Percentiles rank a stretch among this genome's conserved stretches.
Conservation (phyloP, 129 eudicot genomes). For the Apium graveolens region DNA sequence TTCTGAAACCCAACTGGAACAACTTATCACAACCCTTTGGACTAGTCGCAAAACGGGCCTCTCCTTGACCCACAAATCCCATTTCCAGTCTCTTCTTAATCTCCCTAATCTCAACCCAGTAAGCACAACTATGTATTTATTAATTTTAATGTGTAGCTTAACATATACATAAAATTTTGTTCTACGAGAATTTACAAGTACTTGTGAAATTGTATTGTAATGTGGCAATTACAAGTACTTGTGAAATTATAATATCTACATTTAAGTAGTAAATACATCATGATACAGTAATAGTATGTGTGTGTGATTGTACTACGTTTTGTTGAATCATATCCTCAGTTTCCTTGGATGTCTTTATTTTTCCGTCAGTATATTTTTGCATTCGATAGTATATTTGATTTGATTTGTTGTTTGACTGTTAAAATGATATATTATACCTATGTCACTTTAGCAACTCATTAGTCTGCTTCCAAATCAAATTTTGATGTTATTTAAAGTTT, state of each 20-base stretch:
- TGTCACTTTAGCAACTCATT: no score
- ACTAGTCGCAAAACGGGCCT: slow-evolving; percentile 23
- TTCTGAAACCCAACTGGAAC: slow-evolving; percentile 12
- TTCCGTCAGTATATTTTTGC: no score
- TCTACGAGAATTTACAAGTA: no score
- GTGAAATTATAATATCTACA: background rate
- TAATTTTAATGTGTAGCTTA: no score
- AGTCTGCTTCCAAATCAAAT: no score
- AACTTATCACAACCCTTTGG: slow-evolving; percentile 18
- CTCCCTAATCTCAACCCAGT: slow-evolving; percentile 16
- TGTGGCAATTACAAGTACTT: background rate
- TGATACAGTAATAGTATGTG: background rate
- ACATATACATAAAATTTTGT: no score
- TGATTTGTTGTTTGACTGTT: no score
- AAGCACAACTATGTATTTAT: background rate
- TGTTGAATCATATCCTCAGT: background rate
- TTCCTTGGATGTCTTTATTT: background rate
- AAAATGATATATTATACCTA: no score
- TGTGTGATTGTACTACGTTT: background rate
- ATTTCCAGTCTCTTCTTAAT: slow-evolving; percentile 22
- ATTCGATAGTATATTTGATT: no score
- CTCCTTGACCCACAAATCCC: slow-evolving; percentile 9
- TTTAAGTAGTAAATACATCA: background rate
- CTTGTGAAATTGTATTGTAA: no score
- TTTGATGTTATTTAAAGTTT: no score